Evolutionary conservation across 768 basidiomycete genomes (phyloP), one percentile per base, ranked within the genome.

Genomic region (Brasilioporus rufonigricans): DNA sequence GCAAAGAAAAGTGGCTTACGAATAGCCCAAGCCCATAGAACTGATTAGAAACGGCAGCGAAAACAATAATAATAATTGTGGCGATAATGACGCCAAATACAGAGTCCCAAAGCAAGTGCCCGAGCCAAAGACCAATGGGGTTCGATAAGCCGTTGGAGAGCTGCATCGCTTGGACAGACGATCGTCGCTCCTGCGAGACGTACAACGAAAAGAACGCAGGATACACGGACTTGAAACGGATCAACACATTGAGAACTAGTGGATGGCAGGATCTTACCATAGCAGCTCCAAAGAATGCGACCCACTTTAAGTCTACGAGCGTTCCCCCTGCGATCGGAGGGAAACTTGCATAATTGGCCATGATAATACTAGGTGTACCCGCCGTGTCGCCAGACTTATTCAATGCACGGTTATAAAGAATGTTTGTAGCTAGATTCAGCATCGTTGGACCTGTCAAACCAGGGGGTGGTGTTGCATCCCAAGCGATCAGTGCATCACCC

Each of bases 141-240:
- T 89, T 76, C 1, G 83, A 77, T 26, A 91, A 69, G 59, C 89
- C 89, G 65, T 91, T 89, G 33, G 86, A 87, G 33, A 87, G 73
- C 63, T 91, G 89, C 86, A 91, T 92, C 3, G 89, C 86, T 65
- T 91, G 87, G 0, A 91, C 86, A 43, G 73, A 70, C 2, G 83
- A 82, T 2, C 82, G 78, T 11, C 87, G 81, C 64, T 92, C 90
- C 57, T 77, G 78, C 0, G 87, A 83, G 4, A 89, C 87, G 66
- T 92, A 92, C 14, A 92, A 67, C 11, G 87, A 79, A 60, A 83
- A 90, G 73, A 92, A 92, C 4, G 89, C 89, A n/a, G 90, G 87
- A 63, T 80, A 91, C 1, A 89, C 84, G 12, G 86, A 76, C 86
- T 89, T n/a, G 41, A 46, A 40, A 41, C n/a, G n/a, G n/a, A n/a